Evolutionary conservation across 306 rosid species (phyloP), one percentile per base, ranked within the genome.

Genomic region (Prinsepia uniflora): DNA sequence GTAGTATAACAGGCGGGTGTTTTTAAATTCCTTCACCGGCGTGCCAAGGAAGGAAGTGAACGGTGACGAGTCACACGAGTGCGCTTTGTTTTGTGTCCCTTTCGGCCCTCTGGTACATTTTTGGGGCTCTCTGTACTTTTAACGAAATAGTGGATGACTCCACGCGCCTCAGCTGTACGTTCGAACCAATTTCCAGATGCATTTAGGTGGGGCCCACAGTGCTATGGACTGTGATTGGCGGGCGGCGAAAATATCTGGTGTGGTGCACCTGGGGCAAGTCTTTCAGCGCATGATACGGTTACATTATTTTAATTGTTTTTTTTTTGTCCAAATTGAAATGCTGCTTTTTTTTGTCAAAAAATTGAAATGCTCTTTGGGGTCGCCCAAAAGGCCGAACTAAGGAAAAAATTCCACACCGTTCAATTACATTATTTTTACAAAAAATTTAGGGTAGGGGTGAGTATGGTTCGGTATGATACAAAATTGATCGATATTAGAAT

Each of bases 1-100:
- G 65, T 74, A 34, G 6, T 53, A 60, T 69, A 30, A 81, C 78
- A 18, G 83, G 76, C 72, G 71, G 87, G 84, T 57, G 86, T 18
- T 76, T 70, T 72, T 30, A 72, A 78, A 75, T 68, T 80, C 83
- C 77, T 78, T 86, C 89, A 86, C 96, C 90, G 92, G 90, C 77
- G 58, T 68, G 73, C 42, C 15, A 7, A 52, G 56, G 70, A 56
- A 4, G 71, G 74, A 48, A 70, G 76, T 41, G 79, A 84, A 78
- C 85, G 88, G 82, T 70, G 82, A 79, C 80, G 80, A 54, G 34
- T 63, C 36, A 40, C 47, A 20, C 50, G 50, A 85, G 76, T 82
- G 84, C 78, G 84, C 60, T 65, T 78, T 9, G 65, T 17, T 39
- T 12, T 6, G 60, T 58, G 84, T 61, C n/a, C 40, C 6, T n/a